Evolutionary conservation across 2,329 filamentous ascomycete genomes (phyloP).

Genomic region (Fusarium sp.): DNA sequence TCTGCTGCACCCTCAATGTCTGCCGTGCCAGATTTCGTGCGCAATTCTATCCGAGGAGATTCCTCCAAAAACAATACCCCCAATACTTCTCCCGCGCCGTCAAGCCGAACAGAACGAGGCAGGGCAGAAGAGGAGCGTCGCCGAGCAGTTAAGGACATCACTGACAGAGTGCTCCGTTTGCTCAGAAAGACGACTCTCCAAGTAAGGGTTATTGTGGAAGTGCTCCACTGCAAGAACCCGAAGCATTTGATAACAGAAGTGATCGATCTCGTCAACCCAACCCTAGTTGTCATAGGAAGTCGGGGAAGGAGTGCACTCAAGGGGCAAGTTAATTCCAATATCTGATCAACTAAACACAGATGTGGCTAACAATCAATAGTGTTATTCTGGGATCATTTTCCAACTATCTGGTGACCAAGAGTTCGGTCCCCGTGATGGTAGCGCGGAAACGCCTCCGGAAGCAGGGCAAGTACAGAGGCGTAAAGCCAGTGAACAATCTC

Average conservation of each 20-base stretch:
- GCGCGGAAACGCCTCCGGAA: slow-evolving; percentile 91
- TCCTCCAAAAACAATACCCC: slow-evolving; percentile 55
- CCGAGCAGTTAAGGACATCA: slow-evolving; percentile 86
- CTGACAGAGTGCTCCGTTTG: slow-evolving; percentile 85
- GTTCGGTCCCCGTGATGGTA: slow-evolving; percentile 97
- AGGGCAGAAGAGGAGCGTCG: slow-evolving; percentile 84
- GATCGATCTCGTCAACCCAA: slow-evolving; percentile 93
- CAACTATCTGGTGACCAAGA: slow-evolving; percentile 97
- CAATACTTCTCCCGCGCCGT: slow-evolving; percentile 64
- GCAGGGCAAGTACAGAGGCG: slow-evolving; percentile 83
- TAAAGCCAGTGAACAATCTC: slow-evolving; percentile 86
- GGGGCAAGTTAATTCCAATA: slow-evolving; percentile 73
- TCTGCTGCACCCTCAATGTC: slow-evolving; percentile 51
- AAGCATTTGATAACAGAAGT: slow-evolving; percentile 97
- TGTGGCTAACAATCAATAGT: slow-evolving; percentile 65
- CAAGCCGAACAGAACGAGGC: slow-evolving; percentile 64
- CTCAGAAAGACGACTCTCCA: slow-evolving; percentile 93
- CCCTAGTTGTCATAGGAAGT: slow-evolving; percentile 92
- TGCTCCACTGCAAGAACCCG: slow-evolving; percentile 98
- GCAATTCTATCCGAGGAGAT: slow-evolving; percentile 51
- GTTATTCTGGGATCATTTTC: slow-evolving; percentile 96
- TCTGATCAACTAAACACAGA: neutral
- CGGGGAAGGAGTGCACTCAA: slow-evolving; percentile 93
- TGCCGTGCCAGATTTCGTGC: slow-evolving; percentile 54
- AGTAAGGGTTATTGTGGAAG: slow-evolving; percentile 93